A percentile compares a stretch with the other conserved stretches of the same genome.
Evolutionary conservation across 1,139 yeast genomes (phyloP).

Genomic region (Taphrina communis): DNA sequence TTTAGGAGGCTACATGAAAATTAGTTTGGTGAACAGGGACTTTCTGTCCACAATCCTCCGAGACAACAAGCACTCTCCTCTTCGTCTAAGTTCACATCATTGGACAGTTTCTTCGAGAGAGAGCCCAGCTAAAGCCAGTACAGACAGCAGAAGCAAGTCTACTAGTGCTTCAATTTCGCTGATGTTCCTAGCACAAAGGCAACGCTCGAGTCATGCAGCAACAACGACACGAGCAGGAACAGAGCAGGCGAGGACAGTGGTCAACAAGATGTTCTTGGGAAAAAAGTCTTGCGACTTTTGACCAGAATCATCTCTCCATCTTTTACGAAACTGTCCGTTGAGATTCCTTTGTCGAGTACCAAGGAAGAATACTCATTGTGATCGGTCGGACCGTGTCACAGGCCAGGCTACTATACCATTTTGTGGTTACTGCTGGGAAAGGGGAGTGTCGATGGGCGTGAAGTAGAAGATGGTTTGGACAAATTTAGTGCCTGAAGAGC

Average conservation of each 20-base stretch:
- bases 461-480: not conserved
- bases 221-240: constrained; percentile 5
- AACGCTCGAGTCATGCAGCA: not conserved
- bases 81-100: constrained; percentile 11
- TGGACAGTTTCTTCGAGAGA: constrained; percentile 19
- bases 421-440: not conserved
- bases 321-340: constrained; percentile 33
- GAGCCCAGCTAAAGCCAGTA: not conserved
- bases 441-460: constrained; percentile 24
- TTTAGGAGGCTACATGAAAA: constrained; percentile 28
- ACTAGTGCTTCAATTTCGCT: constrained; percentile 13
- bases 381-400: constrained; percentile 6
- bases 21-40: constrained; percentile 1
- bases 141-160: constrained; percentile 1
- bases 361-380: constrained; percentile 3
- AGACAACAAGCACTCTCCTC: constrained; percentile 15
- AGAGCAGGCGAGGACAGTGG: constrained; percentile 37
- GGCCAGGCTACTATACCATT: constrained; percentile 12
- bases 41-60: constrained; percentile 3
- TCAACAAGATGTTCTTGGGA: constrained; percentile 20
- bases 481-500: constrained; percentile 18
- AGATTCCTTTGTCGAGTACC: constrained; percentile 3
- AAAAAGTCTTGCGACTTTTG: constrained; percentile 10
- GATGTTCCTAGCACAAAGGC: constrained; percentile 7
- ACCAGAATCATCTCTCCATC: constrained; percentile 25